A percentile compares a stretch with the other conserved stretches of the same genome.
phyloP scores from a whole-genome alignment of 148 eudicot genomes.

The Silene conica region DNA sequence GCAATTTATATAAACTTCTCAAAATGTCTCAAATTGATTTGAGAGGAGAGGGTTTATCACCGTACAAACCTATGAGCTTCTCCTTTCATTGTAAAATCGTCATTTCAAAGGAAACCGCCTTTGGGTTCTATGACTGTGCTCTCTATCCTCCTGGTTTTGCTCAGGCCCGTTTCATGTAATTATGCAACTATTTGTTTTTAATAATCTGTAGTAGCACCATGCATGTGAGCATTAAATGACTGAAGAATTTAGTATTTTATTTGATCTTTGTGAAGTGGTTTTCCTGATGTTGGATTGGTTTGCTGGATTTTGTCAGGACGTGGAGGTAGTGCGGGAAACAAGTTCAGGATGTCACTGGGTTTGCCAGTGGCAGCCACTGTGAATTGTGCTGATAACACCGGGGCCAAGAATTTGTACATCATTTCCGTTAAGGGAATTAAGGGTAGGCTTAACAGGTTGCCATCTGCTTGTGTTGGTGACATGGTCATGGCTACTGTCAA shows the following conservation, averaged over 20 bases:
- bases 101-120: neutral
- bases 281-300: neutral
- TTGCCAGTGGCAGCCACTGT: slow-evolving; percentile 74
- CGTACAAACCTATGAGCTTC: too few relatives aligned
- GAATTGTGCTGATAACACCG: slow-evolving; percentile 78
- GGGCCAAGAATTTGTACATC: slow-evolving; percentile 65
- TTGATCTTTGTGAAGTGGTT: neutral
- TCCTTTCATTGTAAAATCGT: neutral
- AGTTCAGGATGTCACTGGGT: slow-evolving; percentile 83
- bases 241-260: neutral
- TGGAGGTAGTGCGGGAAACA: slow-evolving; percentile 82
- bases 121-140: neutral
- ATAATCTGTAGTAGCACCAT: neutral
- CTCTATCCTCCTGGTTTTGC: neutral
- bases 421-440: slow-evolving; percentile 80
- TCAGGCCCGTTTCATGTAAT: neutral
- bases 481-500: slow-evolving; percentile 78
- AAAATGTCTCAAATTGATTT: too few relatives aligned
- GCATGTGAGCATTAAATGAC: neutral
- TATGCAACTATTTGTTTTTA: too few relatives aligned
- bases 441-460: slow-evolving; percentile 70
- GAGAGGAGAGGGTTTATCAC: too few relatives aligned
- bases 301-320: slow-evolving; percentile 38
- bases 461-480: slow-evolving; percentile 78
- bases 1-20: too few relatives aligned